These are phyloP conservation scores for Fusarium zealandicum DNA, from an alignment of 2,329 filamentous ascomycete genomes.

Conservation along the genomic window DNA sequence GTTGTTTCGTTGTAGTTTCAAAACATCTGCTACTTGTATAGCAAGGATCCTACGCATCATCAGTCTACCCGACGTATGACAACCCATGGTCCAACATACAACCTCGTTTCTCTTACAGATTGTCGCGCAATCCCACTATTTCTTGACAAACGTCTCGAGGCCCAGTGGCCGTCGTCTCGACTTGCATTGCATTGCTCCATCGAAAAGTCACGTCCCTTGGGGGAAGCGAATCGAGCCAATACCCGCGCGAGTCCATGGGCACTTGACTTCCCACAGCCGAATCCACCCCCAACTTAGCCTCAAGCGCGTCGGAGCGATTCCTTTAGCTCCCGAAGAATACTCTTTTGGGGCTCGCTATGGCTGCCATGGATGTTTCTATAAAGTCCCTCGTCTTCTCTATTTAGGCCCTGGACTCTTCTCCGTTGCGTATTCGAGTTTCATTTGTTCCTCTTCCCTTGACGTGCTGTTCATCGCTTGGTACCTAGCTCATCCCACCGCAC, in stretches of 20 bases:
- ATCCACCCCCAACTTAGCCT: conserved; percentile 42
- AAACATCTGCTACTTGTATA: background rate
- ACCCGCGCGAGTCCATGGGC: conserved; percentile 31
- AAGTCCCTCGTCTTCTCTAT: conserved; percentile 37
- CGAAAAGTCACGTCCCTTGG: conserved; percentile 31
- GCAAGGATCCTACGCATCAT: background rate
- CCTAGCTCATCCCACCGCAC: background rate
- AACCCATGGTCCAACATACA: background rate
- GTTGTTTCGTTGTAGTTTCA: background rate
- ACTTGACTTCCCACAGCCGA: conserved; percentile 39
- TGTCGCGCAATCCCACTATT: conserved; percentile 13
- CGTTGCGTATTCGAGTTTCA: conserved; percentile 8
- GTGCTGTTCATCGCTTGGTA: conserved; percentile 1
- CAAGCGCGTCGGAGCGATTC: conserved; percentile 22
- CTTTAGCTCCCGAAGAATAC: conserved; percentile 19
- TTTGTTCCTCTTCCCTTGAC: conserved; percentile 9
- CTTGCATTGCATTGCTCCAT: conserved; percentile 28
- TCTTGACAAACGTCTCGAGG: conserved; percentile 5
- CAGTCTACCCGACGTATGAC: background rate
- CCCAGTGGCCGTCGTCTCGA: conserved; percentile 16
- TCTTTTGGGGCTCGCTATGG: conserved; percentile 26
- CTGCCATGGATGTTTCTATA: conserved; percentile 30
- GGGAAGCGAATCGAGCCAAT: conserved; percentile 36
- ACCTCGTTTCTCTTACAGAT: conserved; percentile 17
- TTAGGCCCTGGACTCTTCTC: conserved; percentile 12